phyloP scores from a whole-genome alignment of 83 land plant species.

The Larix sibirica region DNA sequence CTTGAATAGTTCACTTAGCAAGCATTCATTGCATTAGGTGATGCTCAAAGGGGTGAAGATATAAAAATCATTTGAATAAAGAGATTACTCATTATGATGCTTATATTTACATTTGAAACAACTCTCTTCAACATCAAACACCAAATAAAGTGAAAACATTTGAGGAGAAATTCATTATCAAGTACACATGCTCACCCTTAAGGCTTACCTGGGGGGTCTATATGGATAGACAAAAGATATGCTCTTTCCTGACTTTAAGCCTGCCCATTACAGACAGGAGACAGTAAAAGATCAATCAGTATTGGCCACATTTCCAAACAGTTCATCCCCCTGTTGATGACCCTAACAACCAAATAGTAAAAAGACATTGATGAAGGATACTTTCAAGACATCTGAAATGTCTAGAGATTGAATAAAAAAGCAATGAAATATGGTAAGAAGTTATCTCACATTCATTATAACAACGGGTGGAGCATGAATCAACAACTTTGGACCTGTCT shows the following conservation, averaged over 20 bases:
- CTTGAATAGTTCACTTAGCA: too few species aligned
- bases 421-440: background rate
- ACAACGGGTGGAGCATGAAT: conserved; percentile 15
- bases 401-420: background rate
- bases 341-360: background rate
- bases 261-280: background rate
- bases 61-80: background rate
- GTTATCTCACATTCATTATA: conserved; percentile 20
- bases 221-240: conserved; percentile 5
- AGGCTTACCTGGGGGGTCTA: conserved; percentile 5
- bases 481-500: conserved; percentile 14
- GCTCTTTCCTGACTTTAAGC: conserved; percentile 1
- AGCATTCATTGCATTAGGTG: too few species aligned
- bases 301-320: background rate
- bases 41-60: too few species aligned
- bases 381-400: background rate
- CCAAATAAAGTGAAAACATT: background rate
- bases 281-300: background rate
- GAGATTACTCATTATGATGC: background rate
- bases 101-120: background rate
- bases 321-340: background rate
- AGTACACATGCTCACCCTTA: background rate
- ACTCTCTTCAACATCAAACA: background rate
- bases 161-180: background rate
- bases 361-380: background rate